Conservation (phyloP, 1,284 basidiomycete species). For the Cryptococcus hybrid region DNA sequence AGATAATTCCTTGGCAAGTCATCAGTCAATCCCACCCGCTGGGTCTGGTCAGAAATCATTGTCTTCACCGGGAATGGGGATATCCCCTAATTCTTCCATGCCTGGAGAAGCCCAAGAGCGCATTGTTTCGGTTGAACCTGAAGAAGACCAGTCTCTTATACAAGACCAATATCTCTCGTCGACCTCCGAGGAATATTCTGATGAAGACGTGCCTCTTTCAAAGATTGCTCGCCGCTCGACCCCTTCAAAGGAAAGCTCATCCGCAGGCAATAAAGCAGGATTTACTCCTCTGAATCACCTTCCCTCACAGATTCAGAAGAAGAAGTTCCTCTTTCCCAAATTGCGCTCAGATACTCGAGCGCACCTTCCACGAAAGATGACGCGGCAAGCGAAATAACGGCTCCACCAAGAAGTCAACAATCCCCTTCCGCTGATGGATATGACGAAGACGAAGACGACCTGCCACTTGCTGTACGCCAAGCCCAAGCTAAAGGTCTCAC, state of each 20-base stretch:
- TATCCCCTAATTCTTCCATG: no score
- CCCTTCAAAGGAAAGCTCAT: not conserved
- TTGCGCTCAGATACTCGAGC: not conserved
- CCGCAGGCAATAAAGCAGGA: not conserved
- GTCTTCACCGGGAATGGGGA: no score
- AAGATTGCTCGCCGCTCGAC: slow-evolving; percentile 8
- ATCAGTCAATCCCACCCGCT: no score
- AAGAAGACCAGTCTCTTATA: no score
- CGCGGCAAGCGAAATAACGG: not conserved
- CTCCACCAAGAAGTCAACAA: not conserved
- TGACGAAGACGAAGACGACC: slow-evolving; percentile 14
- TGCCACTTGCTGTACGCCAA: slow-evolving; percentile 13
- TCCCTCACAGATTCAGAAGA: slow-evolving; percentile 7
- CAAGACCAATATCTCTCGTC: no score
- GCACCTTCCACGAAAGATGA: not conserved
- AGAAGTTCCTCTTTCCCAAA: slow-evolving; percentile 12
- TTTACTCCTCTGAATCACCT: no score
- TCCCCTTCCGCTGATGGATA: not conserved
- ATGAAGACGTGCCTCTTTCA: slow-evolving; percentile 44
- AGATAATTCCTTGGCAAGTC: no score
- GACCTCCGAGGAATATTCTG: slow-evolving; percentile 20
- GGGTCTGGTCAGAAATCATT: no score
- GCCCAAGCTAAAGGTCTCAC: slow-evolving; percentile 10
- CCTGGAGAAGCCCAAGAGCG: no score
- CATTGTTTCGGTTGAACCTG: no score